Percentiles rank a stretch among this genome's conserved stretches.
Evolutionary conservation across 192 early-diverging fungal genomes (phyloP).

Genomic region (Backusella macrospora): DNA sequence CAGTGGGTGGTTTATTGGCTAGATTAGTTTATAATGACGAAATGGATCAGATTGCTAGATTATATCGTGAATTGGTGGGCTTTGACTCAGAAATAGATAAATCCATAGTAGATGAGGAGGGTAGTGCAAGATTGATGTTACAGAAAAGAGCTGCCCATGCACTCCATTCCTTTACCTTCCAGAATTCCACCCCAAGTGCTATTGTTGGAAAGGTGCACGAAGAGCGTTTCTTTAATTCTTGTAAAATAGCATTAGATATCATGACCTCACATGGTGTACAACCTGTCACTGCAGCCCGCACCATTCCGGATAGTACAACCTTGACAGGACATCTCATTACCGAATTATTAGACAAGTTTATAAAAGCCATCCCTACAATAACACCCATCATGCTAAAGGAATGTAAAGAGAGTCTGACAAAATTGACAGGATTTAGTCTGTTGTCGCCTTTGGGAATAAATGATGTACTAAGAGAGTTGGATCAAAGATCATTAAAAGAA

Average conservation of each 20-base stretch:
- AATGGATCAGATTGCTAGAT: conserved; percentile 56
- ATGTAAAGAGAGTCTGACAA: conserved; percentile 60
- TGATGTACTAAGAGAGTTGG: conserved; percentile 72
- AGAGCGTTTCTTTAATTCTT: conserved; percentile 59
- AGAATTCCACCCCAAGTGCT: conserved; percentile 70
- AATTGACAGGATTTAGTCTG: conserved; percentile 48
- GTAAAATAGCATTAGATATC: conserved; percentile 53
- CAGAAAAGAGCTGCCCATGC: conserved; percentile 68
- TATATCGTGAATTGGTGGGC: conserved; percentile 54
- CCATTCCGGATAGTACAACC: conserved; percentile 16
- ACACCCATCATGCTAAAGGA: conserved; percentile 49
- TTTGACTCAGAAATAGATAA: conserved; percentile 39
- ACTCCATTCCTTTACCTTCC: conserved; percentile 66
- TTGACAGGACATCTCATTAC: conserved; percentile 42
- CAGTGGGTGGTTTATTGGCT: conserved; percentile 70
- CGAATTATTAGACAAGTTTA: conserved; percentile 61
- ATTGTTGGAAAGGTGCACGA: conserved; percentile 64
- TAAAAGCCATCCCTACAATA: conserved; percentile 68
- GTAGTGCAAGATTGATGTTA: conserved; percentile 47
- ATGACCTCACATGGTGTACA: conserved; percentile 70
- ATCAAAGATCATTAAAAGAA: conserved; percentile 51
- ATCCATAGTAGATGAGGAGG: conserved; percentile 44
- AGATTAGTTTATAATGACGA: conserved; percentile 82
- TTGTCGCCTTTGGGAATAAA: conserved; percentile 55
- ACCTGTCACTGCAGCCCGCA: conserved; percentile 51